Percentiles rank a stretch among this genome's conserved stretches.
These are phyloP conservation scores for Mycosarcoma mackinlayi DNA, from an alignment of 1,284 basidiomycete genomes.

Conservation along the genomic window DNA sequence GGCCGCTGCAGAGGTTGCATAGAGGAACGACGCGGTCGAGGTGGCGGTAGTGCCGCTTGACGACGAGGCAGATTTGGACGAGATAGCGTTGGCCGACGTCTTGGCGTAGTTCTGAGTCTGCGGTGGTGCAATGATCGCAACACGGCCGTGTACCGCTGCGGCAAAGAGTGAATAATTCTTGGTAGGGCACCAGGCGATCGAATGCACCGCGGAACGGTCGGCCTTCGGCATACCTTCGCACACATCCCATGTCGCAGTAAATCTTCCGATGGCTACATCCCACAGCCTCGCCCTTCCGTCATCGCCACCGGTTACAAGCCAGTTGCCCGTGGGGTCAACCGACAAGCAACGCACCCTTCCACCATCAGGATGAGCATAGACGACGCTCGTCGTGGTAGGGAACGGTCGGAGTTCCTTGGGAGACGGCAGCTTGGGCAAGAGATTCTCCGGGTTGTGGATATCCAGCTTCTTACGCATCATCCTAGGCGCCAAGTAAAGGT, in stretches of 20 bases:
- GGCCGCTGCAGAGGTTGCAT: constrained; percentile 55
- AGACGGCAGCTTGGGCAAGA: constrained; percentile 95
- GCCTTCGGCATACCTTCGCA: constrained; percentile 49
- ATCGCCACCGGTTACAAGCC: constrained; percentile 93
- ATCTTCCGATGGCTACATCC: constrained; percentile 92
- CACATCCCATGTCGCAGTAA: constrained; percentile 89
- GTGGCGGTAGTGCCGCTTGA: constrained; percentile 58
- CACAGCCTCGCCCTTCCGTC: constrained; percentile 86
- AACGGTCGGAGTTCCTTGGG: constrained; percentile 92
- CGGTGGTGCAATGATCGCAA: constrained; percentile 84
- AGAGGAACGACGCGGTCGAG: constrained; percentile 52
- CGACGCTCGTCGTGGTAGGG: constrained; percentile 84
- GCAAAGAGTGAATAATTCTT: constrained; percentile 83
- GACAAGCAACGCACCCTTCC: constrained; percentile 80
- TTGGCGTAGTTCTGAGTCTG: constrained; percentile 71
- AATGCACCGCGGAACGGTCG: constrained; percentile 74
- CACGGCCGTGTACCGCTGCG: constrained; percentile 74
- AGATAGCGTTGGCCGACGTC: constrained; percentile 63
- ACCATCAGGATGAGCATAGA: constrained; percentile 76
- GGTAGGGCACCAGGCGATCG: constrained; percentile 93
- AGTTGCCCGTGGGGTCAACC: constrained; percentile 87
- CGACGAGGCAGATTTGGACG: constrained; percentile 53
- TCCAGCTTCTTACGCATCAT: constrained; percentile 71
- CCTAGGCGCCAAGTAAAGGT: constrained; percentile 95
- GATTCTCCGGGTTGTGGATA: constrained; percentile 76